Evolutionary conservation across 2,329 filamentous ascomycete genomes (phyloP).

Genomic region (Cladobotryum protrusum): DNA sequence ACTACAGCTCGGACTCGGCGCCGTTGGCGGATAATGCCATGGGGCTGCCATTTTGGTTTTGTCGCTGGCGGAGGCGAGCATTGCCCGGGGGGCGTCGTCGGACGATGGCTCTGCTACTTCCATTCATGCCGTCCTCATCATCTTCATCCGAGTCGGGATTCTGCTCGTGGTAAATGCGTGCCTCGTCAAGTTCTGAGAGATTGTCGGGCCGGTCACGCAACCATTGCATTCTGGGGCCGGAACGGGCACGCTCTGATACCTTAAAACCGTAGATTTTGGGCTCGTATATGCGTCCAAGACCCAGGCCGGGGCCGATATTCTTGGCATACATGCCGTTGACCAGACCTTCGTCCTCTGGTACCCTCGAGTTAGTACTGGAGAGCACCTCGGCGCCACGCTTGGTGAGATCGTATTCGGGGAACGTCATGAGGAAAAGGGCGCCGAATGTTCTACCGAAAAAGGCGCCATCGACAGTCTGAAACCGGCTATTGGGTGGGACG

Average conservation of each 20-base stretch:
- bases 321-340: slow-evolving; percentile 83
- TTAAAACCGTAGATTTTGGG: slow-evolving; percentile 95
- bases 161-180: slow-evolving; percentile 46
- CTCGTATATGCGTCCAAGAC: slow-evolving; percentile 79
- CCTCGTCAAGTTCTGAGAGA: slow-evolving; percentile 78
- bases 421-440: slow-evolving; percentile 95
- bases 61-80: slow-evolving; percentile 36
- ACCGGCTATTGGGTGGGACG: slow-evolving; percentile 92
- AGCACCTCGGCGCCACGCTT: slow-evolving; percentile 61
- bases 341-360: slow-evolving; percentile 40
- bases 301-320: slow-evolving; percentile 86
- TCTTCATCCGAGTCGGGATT: slow-evolving; percentile 55
- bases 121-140: slow-evolving; percentile 45
- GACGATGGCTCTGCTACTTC: slow-evolving; percentile 34
- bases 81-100: slow-evolving; percentile 40
- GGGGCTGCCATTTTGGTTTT: slow-evolving; percentile 48
- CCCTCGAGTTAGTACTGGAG: slow-evolving; percentile 27
- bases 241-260: slow-evolving; percentile 82
- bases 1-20: slow-evolving; percentile 50
- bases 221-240: slow-evolving; percentile 96
- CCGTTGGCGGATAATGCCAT: slow-evolving; percentile 52
- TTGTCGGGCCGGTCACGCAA: slow-evolving; percentile 76
- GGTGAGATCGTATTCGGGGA: slow-evolving; percentile 87
- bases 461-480: slow-evolving; percentile 93
- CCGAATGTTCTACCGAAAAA: slow-evolving; percentile 98